Conservation (phyloP, 768 basidiomycete genomes). For the Lyophyllum decastes region DNA sequence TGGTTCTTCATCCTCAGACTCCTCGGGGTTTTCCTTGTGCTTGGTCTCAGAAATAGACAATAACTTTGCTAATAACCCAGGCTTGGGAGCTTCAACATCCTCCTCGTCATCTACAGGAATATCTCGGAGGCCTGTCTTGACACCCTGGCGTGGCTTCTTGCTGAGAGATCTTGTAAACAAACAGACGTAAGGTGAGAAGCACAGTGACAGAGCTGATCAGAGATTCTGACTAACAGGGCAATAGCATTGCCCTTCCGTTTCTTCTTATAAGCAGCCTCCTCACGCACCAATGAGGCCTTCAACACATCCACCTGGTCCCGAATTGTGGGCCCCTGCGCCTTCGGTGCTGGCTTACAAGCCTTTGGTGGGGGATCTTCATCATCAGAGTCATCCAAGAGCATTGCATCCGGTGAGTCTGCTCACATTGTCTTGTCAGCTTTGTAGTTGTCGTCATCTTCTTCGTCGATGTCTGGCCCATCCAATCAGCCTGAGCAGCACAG, state of each 20-base stretch:
- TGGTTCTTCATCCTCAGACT: background rate
- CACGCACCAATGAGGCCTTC: background rate
- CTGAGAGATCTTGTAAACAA: background rate
- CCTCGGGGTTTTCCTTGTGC: too few relatives aligned
- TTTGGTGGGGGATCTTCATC: too few relatives aligned
- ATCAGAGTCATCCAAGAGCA: background rate
- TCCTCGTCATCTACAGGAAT: background rate
- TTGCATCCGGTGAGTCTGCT: background rate
- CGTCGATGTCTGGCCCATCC: background rate
- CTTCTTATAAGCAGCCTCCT: background rate
- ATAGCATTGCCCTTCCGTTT: background rate
- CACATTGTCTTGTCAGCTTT: background rate
- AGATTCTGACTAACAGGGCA: too few relatives aligned
- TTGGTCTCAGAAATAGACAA: background rate
- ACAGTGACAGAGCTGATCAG: background rate
- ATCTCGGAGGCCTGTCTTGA: background rate
- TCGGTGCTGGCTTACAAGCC: background rate
- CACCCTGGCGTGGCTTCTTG: background rate
- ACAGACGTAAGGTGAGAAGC: background rate
- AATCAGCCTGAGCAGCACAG: too few relatives aligned
- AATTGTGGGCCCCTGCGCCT: background rate
- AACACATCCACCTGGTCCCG: background rate
- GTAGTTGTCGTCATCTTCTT: background rate
- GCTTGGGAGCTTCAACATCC: background rate
- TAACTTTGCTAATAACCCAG: background rate